Conservation (phyloP, 129 eudicot genomes). For the Flaveria brownii region DNA sequence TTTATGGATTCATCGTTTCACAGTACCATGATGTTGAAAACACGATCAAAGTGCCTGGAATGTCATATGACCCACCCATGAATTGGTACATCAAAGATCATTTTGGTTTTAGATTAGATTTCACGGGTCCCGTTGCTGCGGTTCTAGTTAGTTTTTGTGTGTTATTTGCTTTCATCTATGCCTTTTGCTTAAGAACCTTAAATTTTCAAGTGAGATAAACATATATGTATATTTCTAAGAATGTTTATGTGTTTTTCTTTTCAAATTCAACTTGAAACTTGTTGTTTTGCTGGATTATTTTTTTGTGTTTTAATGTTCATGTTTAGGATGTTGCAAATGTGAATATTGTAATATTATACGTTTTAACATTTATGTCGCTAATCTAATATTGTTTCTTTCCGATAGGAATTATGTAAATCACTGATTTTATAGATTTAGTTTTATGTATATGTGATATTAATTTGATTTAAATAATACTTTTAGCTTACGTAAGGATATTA, state of each 20-base stretch:
- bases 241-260: not conserved
- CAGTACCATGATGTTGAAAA: slow-evolving; percentile 53
- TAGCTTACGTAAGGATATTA: too few relatives aligned
- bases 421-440: too few relatives aligned
- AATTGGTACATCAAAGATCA: slow-evolving; percentile 39
- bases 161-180: slow-evolving; percentile 55
- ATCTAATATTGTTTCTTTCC: too few relatives aligned
- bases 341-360: too few relatives aligned
- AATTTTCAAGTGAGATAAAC: slow-evolving; percentile 61
- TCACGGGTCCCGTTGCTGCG: slow-evolving; percentile 51
- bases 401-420: too few relatives aligned
- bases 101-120: slow-evolving; percentile 50
- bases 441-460: too few relatives aligned
- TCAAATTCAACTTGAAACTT: not conserved
- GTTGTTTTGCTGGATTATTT: not conserved
- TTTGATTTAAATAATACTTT: too few relatives aligned
- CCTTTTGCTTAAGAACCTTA: slow-evolving; percentile 42
- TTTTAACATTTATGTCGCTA: too few relatives aligned
- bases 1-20: slow-evolving; percentile 57
- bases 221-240: not conserved
- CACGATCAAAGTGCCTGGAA: slow-evolving; percentile 52
- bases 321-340: not conserved
- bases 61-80: slow-evolving; percentile 34
- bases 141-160: slow-evolving; percentile 55
- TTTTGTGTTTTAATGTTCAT: not conserved